These are phyloP conservation scores for Saccharomycopsis lassenensis DNA, from an alignment of 805 yeast species.

Conservation along the genomic window DNA sequence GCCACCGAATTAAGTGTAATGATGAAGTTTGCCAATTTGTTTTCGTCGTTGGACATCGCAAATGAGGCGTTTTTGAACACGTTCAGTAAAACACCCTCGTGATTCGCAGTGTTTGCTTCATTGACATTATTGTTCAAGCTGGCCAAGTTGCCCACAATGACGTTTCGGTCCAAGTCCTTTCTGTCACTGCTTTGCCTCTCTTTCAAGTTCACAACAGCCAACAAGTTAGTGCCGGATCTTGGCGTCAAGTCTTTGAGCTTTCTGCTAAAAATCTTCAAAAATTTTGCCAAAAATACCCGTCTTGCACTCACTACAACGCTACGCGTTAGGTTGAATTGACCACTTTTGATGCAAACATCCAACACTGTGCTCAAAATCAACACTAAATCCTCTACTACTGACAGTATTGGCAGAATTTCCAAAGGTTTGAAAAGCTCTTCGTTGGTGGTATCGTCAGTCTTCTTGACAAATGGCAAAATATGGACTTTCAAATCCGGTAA, in stretches of 20 bases:
- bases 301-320: too few relatives aligned
- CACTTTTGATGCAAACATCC: constrained; percentile 58
- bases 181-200: constrained; percentile 3
- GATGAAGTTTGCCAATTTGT: constrained; percentile 47
- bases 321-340: too few relatives aligned
- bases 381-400: constrained; percentile 78
- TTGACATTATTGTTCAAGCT: constrained; percentile 20
- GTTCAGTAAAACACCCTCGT: constrained; percentile 15
- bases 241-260: constrained; percentile 37
- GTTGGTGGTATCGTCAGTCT: neutral
- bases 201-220: constrained; percentile 15
- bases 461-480: constrained; percentile 19
- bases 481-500: constrained; percentile 44
- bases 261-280: constrained; percentile 42
- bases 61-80: constrained; percentile 35
- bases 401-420: constrained; percentile 59
- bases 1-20: constrained; percentile 65
- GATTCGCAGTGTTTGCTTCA: neutral
- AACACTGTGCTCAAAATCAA: constrained; percentile 61
- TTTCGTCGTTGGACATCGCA: constrained; percentile 35
- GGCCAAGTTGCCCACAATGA: constrained; percentile 20
- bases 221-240: constrained; percentile 25
- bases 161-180: constrained; percentile 11
- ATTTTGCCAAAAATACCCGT: too few relatives aligned
- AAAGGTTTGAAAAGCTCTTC: constrained; percentile 25